Conservation (phyloP, 805 yeast genomes). For the Monosporozyma servazzii region DNA sequence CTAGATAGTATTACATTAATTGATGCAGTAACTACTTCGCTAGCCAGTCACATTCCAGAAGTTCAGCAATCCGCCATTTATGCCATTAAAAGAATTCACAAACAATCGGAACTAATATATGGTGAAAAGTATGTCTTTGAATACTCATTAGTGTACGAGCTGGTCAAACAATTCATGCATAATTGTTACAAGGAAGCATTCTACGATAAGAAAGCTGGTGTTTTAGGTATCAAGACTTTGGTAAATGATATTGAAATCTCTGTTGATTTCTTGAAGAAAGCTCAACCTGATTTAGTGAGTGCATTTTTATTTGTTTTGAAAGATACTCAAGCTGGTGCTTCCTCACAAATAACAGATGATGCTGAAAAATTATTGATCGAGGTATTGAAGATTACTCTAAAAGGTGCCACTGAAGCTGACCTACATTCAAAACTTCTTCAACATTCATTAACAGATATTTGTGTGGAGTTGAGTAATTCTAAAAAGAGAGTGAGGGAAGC, state of each 20-base stretch:
- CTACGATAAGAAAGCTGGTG: constrained; percentile 81
- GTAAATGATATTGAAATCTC: constrained; percentile 62
- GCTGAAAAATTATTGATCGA: constrained; percentile 62
- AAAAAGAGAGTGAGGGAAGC: constrained; percentile 74
- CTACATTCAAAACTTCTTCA: constrained; percentile 60
- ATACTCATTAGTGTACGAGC: constrained; percentile 64
- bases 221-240: constrained; percentile 69
- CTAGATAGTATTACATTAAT: constrained; percentile 63
- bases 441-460: constrained; percentile 77
- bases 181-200: constrained; percentile 85
- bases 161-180: constrained; percentile 79
- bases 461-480: constrained; percentile 87
- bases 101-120: constrained; percentile 55
- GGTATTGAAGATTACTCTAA: constrained; percentile 58
- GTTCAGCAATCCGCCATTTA: constrained; percentile 65
- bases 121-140: constrained; percentile 61
- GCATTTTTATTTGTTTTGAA: constrained; percentile 83
- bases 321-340: constrained; percentile 85
- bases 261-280: constrained; percentile 57
- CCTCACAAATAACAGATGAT: constrained; percentile 60
- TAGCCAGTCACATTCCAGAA: constrained; percentile 63
- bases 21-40: constrained; percentile 67
- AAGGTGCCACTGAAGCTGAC: constrained; percentile 49
- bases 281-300: constrained; percentile 77
- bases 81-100: constrained; percentile 53